Evolutionary conservation across 2,329 filamentous ascomycete species (phyloP).

Genomic region (Aureobasidium lini): DNA sequence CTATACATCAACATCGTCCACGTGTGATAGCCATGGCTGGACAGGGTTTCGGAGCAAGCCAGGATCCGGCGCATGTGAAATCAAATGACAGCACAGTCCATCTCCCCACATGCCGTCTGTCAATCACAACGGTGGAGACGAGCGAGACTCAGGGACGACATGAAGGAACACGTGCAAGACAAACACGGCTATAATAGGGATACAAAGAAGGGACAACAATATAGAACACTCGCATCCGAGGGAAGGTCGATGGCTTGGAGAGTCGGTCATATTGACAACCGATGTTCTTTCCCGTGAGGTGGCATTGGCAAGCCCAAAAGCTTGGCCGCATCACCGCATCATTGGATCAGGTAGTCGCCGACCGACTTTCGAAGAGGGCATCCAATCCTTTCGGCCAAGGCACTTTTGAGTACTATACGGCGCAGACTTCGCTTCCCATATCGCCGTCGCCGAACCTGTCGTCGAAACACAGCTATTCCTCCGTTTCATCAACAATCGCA

Average conservation of each 20-base stretch:
- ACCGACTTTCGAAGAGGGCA: neutral
- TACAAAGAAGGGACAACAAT: neutral
- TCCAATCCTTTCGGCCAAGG: neutral
- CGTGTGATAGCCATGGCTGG: no score
- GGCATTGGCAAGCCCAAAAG: slow-evolving; percentile 1
- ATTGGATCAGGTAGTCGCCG: neutral
- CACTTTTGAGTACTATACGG: neutral
- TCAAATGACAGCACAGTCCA: neutral
- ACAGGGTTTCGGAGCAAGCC: neutral
- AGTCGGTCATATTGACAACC: neutral
- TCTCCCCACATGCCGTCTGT: neutral
- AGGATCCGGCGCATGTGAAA: slow-evolving; percentile 1
- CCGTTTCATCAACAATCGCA: neutral
- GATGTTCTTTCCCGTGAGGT: neutral
- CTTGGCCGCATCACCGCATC: slow-evolving; percentile 7
- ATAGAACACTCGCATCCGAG: neutral
- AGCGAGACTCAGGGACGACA: neutral
- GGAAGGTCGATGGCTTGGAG: no score
- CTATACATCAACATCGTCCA: no score
- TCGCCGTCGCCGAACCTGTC: neutral
- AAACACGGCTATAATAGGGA: neutral
- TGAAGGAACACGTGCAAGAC: neutral
- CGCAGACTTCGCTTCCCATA: neutral
- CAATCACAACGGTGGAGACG: neutral
- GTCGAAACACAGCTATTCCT: neutral